Evolutionary conservation across 1,139 yeast genomes (phyloP).

Genomic region (Magnusiomyces ingens): DNA sequence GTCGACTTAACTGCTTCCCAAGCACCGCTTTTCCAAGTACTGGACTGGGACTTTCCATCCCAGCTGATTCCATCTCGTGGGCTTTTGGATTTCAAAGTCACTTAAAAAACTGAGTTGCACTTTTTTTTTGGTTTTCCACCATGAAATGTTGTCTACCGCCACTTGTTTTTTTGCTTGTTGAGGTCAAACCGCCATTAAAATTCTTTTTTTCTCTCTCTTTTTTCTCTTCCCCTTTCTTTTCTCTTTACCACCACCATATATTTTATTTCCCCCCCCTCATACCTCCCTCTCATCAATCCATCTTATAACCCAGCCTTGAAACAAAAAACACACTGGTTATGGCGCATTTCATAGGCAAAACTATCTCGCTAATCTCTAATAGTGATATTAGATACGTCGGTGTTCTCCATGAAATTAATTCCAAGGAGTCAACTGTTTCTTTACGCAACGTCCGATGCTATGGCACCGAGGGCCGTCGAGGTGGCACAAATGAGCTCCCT

Average conservation of each 20-base stretch:
- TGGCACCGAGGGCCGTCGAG: conserved; percentile 90
- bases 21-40: too few relatives aligned
- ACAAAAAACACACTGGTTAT: conserved; percentile 35
- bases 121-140: too few relatives aligned
- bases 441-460: conserved; percentile 73
- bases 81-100: too few relatives aligned
- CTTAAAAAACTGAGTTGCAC: too few relatives aligned
- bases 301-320: not conserved
- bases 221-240: conserved; percentile 1
- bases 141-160: too few relatives aligned
- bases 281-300: not conserved
- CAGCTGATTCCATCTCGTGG: too few relatives aligned
- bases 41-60: too few relatives aligned
- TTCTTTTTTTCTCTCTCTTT: conserved; percentile 1
- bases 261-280: not conserved
- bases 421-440: conserved; percentile 87
- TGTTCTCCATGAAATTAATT: conserved; percentile 74
- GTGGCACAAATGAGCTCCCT: conserved; percentile 63
- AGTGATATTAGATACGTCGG: conserved; percentile 90
- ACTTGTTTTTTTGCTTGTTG: too few relatives aligned
- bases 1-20: too few relatives aligned
- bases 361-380: conserved; percentile 81
- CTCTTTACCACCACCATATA: not conserved
- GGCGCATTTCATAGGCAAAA: conserved; percentile 90
- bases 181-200: not conserved